Percentiles rank a stretch among this genome's conserved stretches.
Evolutionary conservation across 768 basidiomycete genomes (phyloP).

Genomic region (Russula abietina): DNA sequence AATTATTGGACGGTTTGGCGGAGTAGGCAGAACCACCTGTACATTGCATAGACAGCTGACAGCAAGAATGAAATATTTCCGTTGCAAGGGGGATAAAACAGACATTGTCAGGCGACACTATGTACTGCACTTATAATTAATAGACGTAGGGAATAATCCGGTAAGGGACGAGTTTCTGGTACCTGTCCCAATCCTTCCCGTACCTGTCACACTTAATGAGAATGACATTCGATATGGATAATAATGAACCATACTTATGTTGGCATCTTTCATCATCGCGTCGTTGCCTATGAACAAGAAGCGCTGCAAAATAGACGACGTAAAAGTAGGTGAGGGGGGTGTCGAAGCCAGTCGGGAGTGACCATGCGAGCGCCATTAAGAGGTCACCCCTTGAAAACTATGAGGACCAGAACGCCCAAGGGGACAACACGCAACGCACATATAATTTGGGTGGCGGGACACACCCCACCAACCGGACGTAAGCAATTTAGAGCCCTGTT

Average conservation of each 20-base stretch:
- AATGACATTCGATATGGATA: not conserved
- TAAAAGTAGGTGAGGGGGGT: constrained; percentile 98
- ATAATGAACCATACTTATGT: constrained; percentile 41
- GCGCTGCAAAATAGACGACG: constrained; percentile 76
- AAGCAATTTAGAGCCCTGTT: constrained; percentile 82
- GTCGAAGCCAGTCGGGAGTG: constrained; percentile 82
- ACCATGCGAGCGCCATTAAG: constrained; percentile 90
- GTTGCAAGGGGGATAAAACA: not conserved
- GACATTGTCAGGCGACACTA: not conserved
- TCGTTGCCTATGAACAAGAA: constrained; percentile 84
- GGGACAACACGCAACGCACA: constrained; percentile 40
- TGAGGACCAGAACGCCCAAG: not conserved
- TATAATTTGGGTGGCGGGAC: constrained; percentile 89
- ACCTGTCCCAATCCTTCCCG: constrained; percentile 89
- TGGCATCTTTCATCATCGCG: constrained; percentile 90
- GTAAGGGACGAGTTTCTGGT: constrained; percentile 79
- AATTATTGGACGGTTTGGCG: constrained; percentile 30
- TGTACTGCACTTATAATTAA: constrained; percentile 32
- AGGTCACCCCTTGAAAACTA: constrained; percentile 59
- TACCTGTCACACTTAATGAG: constrained; percentile 48
- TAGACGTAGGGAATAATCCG: constrained; percentile 84
- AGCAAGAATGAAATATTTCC: not conserved
- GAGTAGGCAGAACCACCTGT: not conserved
- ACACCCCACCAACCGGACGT: constrained; percentile 98
- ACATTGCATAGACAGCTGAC: constrained; percentile 1